Evolutionary conservation across 2,329 filamentous ascomycete species (phyloP).

Genomic region (Fusarium agapanthi): DNA sequence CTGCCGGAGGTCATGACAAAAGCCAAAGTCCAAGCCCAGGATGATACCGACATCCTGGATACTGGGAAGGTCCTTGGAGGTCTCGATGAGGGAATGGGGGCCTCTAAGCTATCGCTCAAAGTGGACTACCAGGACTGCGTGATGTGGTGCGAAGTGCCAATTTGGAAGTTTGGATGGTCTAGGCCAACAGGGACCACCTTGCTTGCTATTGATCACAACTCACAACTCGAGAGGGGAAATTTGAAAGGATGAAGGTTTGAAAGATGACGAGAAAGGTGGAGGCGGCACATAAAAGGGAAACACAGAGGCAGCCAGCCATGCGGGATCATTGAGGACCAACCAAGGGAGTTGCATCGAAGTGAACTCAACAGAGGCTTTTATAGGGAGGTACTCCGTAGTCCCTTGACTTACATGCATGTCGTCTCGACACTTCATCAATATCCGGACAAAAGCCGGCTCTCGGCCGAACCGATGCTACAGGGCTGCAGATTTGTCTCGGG

Average conservation of each 20-base stretch:
- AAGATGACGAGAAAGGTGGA: background rate
- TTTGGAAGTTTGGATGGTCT: conserved; percentile 8
- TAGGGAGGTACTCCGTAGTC: background rate
- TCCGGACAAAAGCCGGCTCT: conserved; percentile 21
- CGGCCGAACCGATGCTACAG: conserved; percentile 25
- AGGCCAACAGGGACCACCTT: conserved; percentile 16
- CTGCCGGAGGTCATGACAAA: background rate
- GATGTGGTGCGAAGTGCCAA: conserved; percentile 7
- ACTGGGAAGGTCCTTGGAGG: background rate
- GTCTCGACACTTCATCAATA: background rate
- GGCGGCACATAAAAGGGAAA: background rate
- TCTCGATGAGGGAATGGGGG: background rate
- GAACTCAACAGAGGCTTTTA: background rate
- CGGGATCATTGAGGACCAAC: background rate
- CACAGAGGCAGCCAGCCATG: background rate
- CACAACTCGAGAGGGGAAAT: background rate
- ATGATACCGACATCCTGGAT: background rate
- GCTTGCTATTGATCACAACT: conserved; percentile 17
- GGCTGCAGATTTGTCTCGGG: conserved; percentile 19
- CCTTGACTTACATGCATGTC: background rate
- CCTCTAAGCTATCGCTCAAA: conserved; percentile 3
- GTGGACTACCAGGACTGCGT: background rate
- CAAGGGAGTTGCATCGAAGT: background rate
- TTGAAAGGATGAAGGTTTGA: background rate
- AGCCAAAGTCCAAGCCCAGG: background rate